Evolutionary conservation across 345 rosid genomes (phyloP).

Genomic region (Lepidium sativum): DNA sequence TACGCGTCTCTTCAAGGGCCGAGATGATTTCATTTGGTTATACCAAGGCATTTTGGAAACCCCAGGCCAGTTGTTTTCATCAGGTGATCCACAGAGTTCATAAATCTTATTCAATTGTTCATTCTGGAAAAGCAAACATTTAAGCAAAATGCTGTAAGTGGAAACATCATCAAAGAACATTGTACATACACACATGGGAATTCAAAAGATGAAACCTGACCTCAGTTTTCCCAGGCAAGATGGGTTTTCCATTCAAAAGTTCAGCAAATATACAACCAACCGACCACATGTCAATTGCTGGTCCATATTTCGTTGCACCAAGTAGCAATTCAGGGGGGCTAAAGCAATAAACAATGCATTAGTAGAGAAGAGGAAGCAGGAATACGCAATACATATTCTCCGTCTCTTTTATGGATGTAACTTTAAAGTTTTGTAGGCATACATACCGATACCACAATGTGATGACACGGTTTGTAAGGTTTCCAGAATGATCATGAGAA

Average conservation of each 20-base stretch:
- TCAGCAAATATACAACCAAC: slow-evolving; percentile 98
- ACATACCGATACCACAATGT: slow-evolving; percentile 96
- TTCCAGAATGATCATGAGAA: slow-evolving; percentile 69
- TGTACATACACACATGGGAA: background rate
- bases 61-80: slow-evolving; percentile 63
- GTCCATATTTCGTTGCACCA: slow-evolving; percentile 91
- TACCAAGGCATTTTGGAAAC: slow-evolving; percentile 56
- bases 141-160: background rate
- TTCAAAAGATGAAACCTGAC: slow-evolving; percentile 23
- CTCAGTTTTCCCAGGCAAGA: slow-evolving; percentile 93
- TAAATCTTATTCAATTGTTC: slow-evolving; percentile 61
- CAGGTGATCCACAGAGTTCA: slow-evolving; percentile 67
- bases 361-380: background rate
- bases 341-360: background rate
- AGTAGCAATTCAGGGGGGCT: slow-evolving; percentile 98
- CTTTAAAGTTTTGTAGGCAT: background rate
- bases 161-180: background rate
- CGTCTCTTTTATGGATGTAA: background rate
- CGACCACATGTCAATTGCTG: slow-evolving; percentile 97
- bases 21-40: slow-evolving; percentile 45
- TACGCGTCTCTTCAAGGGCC: slow-evolving; percentile 58
- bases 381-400: background rate
- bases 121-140: slow-evolving; percentile 24
- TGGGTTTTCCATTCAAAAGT: slow-evolving; percentile 82
- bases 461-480: slow-evolving; percentile 90